Conservation (phyloP, 768 basidiomycete species). For the Mycena galericulata region DNA sequence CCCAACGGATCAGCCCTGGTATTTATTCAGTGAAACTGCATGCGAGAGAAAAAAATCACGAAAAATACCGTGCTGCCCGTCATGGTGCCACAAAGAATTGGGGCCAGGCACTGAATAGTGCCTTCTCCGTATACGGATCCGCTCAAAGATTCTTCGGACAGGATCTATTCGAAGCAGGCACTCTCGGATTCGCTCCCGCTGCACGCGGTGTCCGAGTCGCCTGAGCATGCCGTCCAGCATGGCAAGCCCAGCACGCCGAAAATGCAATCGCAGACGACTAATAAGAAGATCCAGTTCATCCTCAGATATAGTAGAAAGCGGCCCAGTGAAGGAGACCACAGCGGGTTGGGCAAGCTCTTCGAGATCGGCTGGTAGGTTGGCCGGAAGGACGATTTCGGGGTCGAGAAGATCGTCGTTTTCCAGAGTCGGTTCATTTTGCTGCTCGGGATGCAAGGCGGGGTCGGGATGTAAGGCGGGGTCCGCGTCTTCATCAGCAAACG, state of each 20-base stretch:
- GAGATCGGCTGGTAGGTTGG: slow-evolving; percentile 11
- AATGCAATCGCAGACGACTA: slow-evolving; percentile 21
- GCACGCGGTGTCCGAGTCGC: slow-evolving; percentile 25
- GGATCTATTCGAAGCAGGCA: slow-evolving; percentile 33
- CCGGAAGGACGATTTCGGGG: slow-evolving; percentile 15
- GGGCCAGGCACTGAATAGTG: slow-evolving; percentile 43
- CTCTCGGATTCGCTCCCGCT: slow-evolving; percentile 27
- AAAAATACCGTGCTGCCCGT: slow-evolving; percentile 20
- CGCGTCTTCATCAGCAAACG: slow-evolving; percentile 27
- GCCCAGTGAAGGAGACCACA: slow-evolving; percentile 13
- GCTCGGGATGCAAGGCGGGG: no score
- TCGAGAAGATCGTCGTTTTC: slow-evolving; percentile 28
- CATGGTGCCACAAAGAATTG: slow-evolving; percentile 52
- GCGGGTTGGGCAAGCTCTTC: neutral
- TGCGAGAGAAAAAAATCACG: neutral
- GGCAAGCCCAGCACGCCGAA: slow-evolving; percentile 26
- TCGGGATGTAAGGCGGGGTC: no score
- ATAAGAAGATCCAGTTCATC: slow-evolving; percentile 30
- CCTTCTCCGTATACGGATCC: slow-evolving; percentile 33
- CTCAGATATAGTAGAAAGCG: neutral
- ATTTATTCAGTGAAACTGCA: neutral
- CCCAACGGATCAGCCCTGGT: slow-evolving; percentile 21
- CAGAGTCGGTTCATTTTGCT: neutral
- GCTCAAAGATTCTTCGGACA: slow-evolving; percentile 29
- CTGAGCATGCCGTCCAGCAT: slow-evolving; percentile 39